A percentile compares a stretch with the other conserved stretches of the same genome.
phyloP scores from a whole-genome alignment of 2,329 filamentous ascomycete species.

The Ilyonectria sp. region DNA sequence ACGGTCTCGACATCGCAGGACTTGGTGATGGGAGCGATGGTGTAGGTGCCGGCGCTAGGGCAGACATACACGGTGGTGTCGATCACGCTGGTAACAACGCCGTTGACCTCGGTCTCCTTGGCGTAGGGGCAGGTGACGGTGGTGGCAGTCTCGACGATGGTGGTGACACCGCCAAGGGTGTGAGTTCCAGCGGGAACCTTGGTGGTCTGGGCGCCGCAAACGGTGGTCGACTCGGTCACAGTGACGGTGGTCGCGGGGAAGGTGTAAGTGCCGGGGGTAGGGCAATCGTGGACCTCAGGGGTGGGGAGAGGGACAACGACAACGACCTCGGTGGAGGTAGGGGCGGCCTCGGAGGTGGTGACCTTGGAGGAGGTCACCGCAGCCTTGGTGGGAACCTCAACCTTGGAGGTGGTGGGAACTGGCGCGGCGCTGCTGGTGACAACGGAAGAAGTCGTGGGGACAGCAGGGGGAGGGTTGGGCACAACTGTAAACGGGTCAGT shows the following conservation, averaged over 20 bases:
- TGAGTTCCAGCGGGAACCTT: slow-evolving; percentile 74
- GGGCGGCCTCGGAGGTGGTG: slow-evolving; percentile 20
- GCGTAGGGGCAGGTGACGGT: slow-evolving; percentile 81
- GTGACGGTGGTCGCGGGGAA: slow-evolving; percentile 81
- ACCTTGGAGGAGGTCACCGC: slow-evolving; percentile 37
- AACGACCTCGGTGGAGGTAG: slow-evolving; percentile 54
- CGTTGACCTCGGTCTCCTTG: slow-evolving; percentile 70
- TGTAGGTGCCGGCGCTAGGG: slow-evolving; percentile 82
- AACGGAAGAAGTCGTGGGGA: slow-evolving; percentile 30
- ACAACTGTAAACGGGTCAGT: slow-evolving; percentile 54
- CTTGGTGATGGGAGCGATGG: slow-evolving; percentile 78
- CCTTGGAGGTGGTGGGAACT: slow-evolving; percentile 29
- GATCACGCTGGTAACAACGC: slow-evolving; percentile 76
- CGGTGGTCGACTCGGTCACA: slow-evolving; percentile 76
- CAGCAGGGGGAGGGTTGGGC: slow-evolving; percentile 53
- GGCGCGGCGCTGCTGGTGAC: slow-evolving; percentile 43
- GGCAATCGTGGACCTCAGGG: slow-evolving; percentile 67
- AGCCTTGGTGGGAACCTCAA: slow-evolving; percentile 50
- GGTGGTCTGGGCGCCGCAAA: slow-evolving; percentile 75
- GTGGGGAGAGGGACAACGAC: slow-evolving; percentile 67
- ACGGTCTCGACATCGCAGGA: slow-evolving; percentile 68
- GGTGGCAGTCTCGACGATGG: slow-evolving; percentile 75
- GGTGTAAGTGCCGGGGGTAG: slow-evolving; percentile 81
- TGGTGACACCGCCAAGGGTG: slow-evolving; percentile 82
- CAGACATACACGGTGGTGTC: slow-evolving; percentile 81